Evolutionary conservation across 768 basidiomycete species (phyloP).

Genomic region (Suillus subalutaceus): DNA sequence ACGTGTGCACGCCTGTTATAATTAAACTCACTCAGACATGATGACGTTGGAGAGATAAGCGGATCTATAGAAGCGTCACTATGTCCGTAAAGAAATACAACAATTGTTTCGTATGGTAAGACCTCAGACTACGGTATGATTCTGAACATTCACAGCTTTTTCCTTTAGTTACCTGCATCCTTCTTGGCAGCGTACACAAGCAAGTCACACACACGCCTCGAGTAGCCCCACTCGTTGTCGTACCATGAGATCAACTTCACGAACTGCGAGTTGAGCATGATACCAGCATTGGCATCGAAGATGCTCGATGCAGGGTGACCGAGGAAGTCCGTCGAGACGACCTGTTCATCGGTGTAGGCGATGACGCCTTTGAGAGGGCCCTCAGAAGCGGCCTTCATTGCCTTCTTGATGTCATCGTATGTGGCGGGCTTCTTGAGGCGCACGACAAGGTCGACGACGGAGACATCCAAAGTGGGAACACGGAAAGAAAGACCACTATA

Average conservation of each 20-base stretch:
- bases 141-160: conserved; percentile 15
- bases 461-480: conserved; percentile 94
- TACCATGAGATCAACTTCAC: conserved; percentile 98
- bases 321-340: conserved; percentile 94
- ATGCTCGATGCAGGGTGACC: conserved; percentile 80
- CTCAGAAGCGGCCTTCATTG: conserved; percentile 78
- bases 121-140: not conserved
- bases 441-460: conserved; percentile 96
- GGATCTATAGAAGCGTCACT: not conserved
- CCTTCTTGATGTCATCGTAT: conserved; percentile 91
- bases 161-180: conserved; percentile 43
- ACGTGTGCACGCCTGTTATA: too few relatives aligned
- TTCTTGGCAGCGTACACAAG: conserved; percentile 78
- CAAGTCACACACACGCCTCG: conserved; percentile 88
- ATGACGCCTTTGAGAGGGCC: conserved; percentile 72
- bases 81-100: not conserved
- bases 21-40: not conserved
- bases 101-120: conserved; percentile 3
- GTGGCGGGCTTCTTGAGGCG: conserved; percentile 83
- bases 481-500: conserved; percentile 92
- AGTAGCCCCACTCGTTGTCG: conserved; percentile 96
- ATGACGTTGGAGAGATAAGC: not conserved
- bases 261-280: conserved; percentile 88
- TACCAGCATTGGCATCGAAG: conserved; percentile 94
- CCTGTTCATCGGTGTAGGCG: conserved; percentile 90